phyloP scores from a whole-genome alignment of 2,329 filamentous ascomycete genomes.

The Nemania sp. region DNA sequence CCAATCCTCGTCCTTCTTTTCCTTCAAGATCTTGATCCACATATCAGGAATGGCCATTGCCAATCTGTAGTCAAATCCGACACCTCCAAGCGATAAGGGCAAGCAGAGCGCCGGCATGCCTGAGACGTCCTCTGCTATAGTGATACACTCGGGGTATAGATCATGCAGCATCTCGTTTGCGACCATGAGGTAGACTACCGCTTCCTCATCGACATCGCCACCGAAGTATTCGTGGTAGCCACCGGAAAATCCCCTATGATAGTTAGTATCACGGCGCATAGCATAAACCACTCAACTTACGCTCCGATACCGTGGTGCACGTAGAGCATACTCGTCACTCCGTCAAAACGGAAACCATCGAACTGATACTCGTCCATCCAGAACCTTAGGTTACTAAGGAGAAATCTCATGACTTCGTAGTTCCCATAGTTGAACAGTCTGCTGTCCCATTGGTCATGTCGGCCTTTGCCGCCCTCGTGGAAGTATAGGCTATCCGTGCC shows the following conservation, averaged over 20 bases:
- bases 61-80: constrained; percentile 96
- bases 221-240: constrained; percentile 99
- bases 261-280: constrained; percentile 43
- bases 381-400: constrained; percentile 94
- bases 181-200: constrained; percentile 93
- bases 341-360: constrained; percentile 97
- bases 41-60: constrained; percentile 98
- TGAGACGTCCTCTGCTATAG: constrained; percentile 95
- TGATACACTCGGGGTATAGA: constrained; percentile 89
- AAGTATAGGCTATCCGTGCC: constrained; percentile 96
- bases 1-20: constrained; percentile 91
- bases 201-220: constrained; percentile 87
- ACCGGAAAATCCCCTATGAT: constrained; percentile 87
- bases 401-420: constrained; percentile 94
- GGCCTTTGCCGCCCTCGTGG: constrained; percentile 85
- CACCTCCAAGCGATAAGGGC: constrained; percentile 84
- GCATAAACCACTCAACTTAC: constrained; percentile 63
- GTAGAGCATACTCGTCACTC: constrained; percentile 99
- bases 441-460: constrained; percentile 95
- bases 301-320: constrained; percentile 95
- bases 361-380: constrained; percentile 99
- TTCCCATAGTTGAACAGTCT: constrained; percentile 96
- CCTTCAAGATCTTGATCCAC: constrained; percentile 99
- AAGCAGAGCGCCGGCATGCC: constrained; percentile 98
- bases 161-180: constrained; percentile 95